Percentiles rank a stretch among this genome's conserved stretches.
Evolutionary conservation across 495 filamentous ascomycete genomes (phyloP).

Genomic region (Tuber calosporum): DNA sequence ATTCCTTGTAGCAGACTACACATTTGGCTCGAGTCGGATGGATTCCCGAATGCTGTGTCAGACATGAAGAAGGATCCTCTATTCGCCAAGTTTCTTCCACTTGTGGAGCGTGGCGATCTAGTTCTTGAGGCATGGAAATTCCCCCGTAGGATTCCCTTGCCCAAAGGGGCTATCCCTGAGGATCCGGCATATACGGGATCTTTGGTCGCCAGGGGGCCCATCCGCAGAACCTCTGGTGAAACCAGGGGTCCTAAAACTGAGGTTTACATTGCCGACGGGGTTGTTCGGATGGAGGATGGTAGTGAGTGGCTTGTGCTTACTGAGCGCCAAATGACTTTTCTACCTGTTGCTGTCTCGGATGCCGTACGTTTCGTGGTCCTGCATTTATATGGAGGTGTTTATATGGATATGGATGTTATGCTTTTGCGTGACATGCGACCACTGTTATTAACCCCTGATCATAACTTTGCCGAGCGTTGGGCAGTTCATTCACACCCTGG

Average conservation of each 20-base stretch:
- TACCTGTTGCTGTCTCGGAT: slow-evolving; percentile 46
- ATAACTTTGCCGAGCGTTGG: slow-evolving; percentile 54
- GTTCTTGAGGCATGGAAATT: slow-evolving; percentile 51
- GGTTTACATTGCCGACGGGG: slow-evolving; percentile 47
- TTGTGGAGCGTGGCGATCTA: slow-evolving; percentile 52
- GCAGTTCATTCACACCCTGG: slow-evolving; percentile 50
- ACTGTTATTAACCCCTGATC: slow-evolving; percentile 47
- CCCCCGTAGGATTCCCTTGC: slow-evolving; percentile 50
- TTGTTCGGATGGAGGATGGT: slow-evolving; percentile 46
- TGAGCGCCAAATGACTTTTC: slow-evolving; percentile 50
- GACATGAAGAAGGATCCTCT: slow-evolving; percentile 50
- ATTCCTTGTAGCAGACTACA: slow-evolving; percentile 51
- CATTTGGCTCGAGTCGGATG: slow-evolving; percentile 52
- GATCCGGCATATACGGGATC: slow-evolving; percentile 28
- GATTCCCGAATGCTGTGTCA: slow-evolving; percentile 46
- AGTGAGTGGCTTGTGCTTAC: slow-evolving; percentile 51
- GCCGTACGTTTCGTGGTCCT: slow-evolving; percentile 53
- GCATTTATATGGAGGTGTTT: slow-evolving; percentile 52
- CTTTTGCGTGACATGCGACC: slow-evolving; percentile 54
- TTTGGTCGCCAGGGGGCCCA: slow-evolving; percentile 10
- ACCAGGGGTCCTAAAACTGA: slow-evolving; percentile 44
- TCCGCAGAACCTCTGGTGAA: slow-evolving; percentile 13
- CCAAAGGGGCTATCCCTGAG: slow-evolving; percentile 41
- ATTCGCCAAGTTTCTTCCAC: slow-evolving; percentile 50
- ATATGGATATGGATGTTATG: slow-evolving; percentile 55